Evolutionary conservation across 371 early-diverging fungal genomes (phyloP), one percentile per base, ranked within the genome.

Genomic region (Mortierella sp.): DNA sequence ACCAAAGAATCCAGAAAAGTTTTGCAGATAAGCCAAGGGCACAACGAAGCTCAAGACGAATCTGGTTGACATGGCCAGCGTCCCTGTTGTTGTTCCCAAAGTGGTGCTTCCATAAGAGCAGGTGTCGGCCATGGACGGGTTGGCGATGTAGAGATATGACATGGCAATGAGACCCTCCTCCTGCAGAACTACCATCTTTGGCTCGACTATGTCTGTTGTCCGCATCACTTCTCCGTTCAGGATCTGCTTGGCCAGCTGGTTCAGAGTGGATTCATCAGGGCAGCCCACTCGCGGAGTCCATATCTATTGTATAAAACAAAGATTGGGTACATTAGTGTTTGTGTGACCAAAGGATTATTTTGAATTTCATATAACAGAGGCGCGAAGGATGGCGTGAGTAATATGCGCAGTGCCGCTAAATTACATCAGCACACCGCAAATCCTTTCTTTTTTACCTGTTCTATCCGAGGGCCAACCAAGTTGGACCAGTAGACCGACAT

Each of bases 401-500:
- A 42, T 28, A 43, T 43, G 37, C 30, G 34, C 24, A 23, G 34
- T 15, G 26, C 14, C 21, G 31, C 30, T 44, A 5, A 44, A 50
- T 60, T 60, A 60, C 60, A 51, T 56, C 55, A 56, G 44, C 57
- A 23, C 19, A 58, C 48, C 28, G 48, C 9, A 15, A 50, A n/a
- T 39, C n/a, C 17, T 28, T 43, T 30, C 30, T 23, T 50, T 19
- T 34, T 79, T 81, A 86, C 81, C 58, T 85, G 86, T 32, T 85
- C 85, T 39, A 85, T 84, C 56, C 86, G 84, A 23, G 88, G 88
- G 0, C 88, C 88, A 9, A 85, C 75, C n/a, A 87, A 70, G 56
- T 87, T 86, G 8, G 88, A 87, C 88, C 88, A 87, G 43, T 85
- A 85, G 26, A 87, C 78, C 21, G 86, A 75, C 65, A 86, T 70